These are phyloP conservation scores for Sphaceloma murrayae DNA, from an alignment of 2,329 filamentous ascomycete genomes.

Conservation along the genomic window DNA sequence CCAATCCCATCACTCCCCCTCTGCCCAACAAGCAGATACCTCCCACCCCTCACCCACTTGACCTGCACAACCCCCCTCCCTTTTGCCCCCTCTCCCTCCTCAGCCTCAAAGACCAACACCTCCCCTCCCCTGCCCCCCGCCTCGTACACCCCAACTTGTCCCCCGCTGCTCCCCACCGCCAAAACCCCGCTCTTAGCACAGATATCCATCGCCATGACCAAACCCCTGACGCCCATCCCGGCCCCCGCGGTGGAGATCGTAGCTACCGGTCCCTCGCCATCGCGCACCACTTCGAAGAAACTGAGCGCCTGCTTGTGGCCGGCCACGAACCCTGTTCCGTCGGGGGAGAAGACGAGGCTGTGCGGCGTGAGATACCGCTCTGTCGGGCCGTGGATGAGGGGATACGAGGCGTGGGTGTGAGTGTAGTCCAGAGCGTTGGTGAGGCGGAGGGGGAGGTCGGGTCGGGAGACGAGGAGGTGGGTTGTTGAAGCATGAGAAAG, in stretches of 20 bases:
- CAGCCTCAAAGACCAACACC: constrained; percentile 43
- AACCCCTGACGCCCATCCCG: constrained; percentile 45
- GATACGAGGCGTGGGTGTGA: constrained; percentile 43
- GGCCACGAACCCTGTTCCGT: constrained; percentile 46
- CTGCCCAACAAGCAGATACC: constrained; percentile 51
- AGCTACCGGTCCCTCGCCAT: constrained; percentile 39
- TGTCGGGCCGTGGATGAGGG: constrained; percentile 44
- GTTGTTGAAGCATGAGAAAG: constrained; percentile 42
- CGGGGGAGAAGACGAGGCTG: constrained; percentile 44
- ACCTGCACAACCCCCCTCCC: constrained; percentile 49
- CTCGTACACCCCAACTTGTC: constrained; percentile 49
- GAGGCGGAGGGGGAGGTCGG: constrained; percentile 48
- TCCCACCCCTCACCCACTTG: constrained; percentile 48
- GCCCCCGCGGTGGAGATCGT: constrained; percentile 37
- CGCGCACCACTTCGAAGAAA: constrained; percentile 45
- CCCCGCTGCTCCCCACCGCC: constrained; percentile 49
- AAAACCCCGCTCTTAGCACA: constrained; percentile 39
- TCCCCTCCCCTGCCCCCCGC: constrained; percentile 40
- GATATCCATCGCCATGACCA: constrained; percentile 44
- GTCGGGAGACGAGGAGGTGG: constrained; percentile 43
- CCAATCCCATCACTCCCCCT: constrained; percentile 46
- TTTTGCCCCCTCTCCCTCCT: constrained; percentile 25
- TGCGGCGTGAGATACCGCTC: constrained; percentile 48
- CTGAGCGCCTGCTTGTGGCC: constrained; percentile 47
- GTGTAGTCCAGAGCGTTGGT: constrained; percentile 44